phyloP scores from a whole-genome alignment of 2,329 filamentous ascomycete genomes.

The Penicillium sp. region DNA sequence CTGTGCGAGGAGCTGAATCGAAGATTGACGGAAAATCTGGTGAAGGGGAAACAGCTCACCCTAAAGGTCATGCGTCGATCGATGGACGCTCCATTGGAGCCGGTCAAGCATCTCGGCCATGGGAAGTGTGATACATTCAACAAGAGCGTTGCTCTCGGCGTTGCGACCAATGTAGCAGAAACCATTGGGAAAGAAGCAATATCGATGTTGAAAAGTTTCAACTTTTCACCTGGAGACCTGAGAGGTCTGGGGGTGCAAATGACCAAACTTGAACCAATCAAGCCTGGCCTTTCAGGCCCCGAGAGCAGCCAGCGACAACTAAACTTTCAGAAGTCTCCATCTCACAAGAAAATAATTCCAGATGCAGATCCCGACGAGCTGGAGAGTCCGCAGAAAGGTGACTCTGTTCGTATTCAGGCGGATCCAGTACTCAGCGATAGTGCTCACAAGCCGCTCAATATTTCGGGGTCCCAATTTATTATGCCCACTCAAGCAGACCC shows the following conservation, averaged over 20 bases:
- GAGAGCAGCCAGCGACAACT: conserved; percentile 78
- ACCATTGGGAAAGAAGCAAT: conserved; percentile 76
- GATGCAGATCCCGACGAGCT: conserved; percentile 49
- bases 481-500: conserved; percentile 78
- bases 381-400: conserved; percentile 40
- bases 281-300: conserved; percentile 46
- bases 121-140: conserved; percentile 94
- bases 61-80: conserved; percentile 93
- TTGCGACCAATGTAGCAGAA: conserved; percentile 74
- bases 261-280: conserved; percentile 84
- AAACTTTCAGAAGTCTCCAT: conserved; percentile 58
- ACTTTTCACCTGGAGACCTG: conserved; percentile 86
- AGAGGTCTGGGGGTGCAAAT: conserved; percentile 89
- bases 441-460: conserved; percentile 66
- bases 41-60: conserved; percentile 83
- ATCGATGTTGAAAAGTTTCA: conserved; percentile 76
- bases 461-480: conserved; percentile 86
- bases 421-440: conserved; percentile 34
- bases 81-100: conserved; percentile 81
- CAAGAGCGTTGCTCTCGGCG: conserved; percentile 77
- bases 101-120: conserved; percentile 89
- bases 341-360: conserved; percentile 22
- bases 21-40: conserved; percentile 74
- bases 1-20: conserved; percentile 81
- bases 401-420: conserved; percentile 28